Evolutionary conservation across 2,329 filamentous ascomycete species (phyloP), one percentile per base, ranked within the genome.

Genomic region (Trichophyton equinum): DNA sequence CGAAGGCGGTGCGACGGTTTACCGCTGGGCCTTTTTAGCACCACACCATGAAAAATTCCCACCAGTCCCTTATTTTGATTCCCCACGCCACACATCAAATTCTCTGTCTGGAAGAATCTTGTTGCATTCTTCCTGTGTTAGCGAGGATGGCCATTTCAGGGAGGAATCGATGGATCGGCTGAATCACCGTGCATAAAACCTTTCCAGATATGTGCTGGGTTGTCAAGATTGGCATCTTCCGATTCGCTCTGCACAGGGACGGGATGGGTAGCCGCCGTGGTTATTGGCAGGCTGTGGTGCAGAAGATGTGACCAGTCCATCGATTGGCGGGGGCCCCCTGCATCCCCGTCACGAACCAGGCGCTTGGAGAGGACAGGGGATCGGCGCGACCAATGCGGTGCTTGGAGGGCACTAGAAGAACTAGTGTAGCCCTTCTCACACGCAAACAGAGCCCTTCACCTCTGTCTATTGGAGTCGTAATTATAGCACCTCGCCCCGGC

Each of bases 251-350:
- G 27, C 27, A n/a, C 51, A n/a, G 51, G 9, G 51, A 36, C 25
- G 51, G 51, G 27, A 55, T 55, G 51, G 51, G 51, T 55, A 55
- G 51, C 51, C 51, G 51, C 51, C 27, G 27, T 55, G 36, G 27
- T 27, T 55, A 55, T 55, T 55, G 51, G 51, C 27, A 20, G 51
- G 51, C 15, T 18, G 27, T 55, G 40, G 27, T 57, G 55, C 55
- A 57, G 55, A 44, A 40, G 40, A 57, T 57, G 55, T 57, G 55
- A 57, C 40, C 36, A 57, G 55, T 57, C 55, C 55, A 44, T 25
- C 55, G n/a, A 57, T 57, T 57, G 55, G 55, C 40, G 55, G 20
- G 36, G 30, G 33, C 11, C 55, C 55, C 55, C 55, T 57, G 55
- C 36, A 40, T 25, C 20, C 30, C 27, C 36, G 38, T 57, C 55